These are phyloP conservation scores for Brassica napus DNA, from an alignment of 345 rosid species.

Conservation along the genomic window DNA sequence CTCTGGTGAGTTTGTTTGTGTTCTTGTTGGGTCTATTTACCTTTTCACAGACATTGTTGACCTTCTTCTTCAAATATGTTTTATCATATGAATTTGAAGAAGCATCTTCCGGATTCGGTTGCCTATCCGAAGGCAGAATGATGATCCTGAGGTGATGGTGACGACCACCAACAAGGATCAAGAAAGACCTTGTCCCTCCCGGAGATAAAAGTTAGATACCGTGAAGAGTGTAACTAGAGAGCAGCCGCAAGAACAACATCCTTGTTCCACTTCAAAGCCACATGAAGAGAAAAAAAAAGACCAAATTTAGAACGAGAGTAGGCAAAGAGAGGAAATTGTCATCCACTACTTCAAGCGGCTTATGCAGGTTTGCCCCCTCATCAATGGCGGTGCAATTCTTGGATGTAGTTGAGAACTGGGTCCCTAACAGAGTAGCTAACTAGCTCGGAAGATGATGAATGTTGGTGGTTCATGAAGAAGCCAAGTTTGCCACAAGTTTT, in stretches of 20 bases:
- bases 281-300: conserved; percentile 27
- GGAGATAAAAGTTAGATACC: conserved; percentile 21
- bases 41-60: conserved; percentile 51
- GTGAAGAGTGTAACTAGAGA: conserved; percentile 30
- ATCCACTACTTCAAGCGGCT: conserved; percentile 9
- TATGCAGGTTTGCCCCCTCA: conserved; percentile 44
- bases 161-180: conserved; percentile 42
- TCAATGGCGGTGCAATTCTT: conserved; percentile 35
- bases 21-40: conserved; percentile 59
- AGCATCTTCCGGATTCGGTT: conserved; percentile 69
- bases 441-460: conserved; percentile 47
- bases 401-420: conserved; percentile 57
- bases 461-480: conserved; percentile 45
- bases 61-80: conserved; percentile 44
- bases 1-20: conserved; percentile 69
- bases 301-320: not conserved
- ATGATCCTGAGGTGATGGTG: conserved; percentile 31
- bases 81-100: conserved; percentile 47
- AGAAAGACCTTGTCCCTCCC: conserved; percentile 37
- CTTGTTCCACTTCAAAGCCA: conserved; percentile 37
- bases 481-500: conserved; percentile 23
- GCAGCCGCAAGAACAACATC: not conserved
- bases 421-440: conserved; percentile 34
- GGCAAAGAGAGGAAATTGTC: conserved; percentile 22
- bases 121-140: conserved; percentile 57